These are phyloP conservation scores for Coniophora puteana DNA, from an alignment of 1,284 basidiomycete genomes.

Conservation along the genomic window DNA sequence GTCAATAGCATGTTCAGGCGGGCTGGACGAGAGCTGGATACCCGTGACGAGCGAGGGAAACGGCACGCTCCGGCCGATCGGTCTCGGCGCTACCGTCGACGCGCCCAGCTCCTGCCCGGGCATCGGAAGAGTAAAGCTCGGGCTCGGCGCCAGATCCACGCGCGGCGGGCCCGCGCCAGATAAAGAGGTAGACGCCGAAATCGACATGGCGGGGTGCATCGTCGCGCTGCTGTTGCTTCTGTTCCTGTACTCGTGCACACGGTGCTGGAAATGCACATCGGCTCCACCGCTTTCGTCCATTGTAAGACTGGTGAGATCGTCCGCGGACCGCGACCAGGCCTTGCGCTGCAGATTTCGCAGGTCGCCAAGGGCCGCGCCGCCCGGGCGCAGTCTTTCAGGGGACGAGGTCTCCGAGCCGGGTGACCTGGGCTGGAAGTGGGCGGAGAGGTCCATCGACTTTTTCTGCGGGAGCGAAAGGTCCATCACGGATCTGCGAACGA, in stretches of 20 bases:
- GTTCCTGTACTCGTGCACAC: slow-evolving; percentile 58
- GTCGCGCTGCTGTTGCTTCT: slow-evolving; percentile 38
- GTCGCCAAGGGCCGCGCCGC: slow-evolving; percentile 51
- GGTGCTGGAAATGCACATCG: slow-evolving; percentile 53
- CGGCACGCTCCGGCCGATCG: too few species aligned
- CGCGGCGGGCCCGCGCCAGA: too few species aligned
- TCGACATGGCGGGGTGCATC: slow-evolving; percentile 18
- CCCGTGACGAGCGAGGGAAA: slow-evolving; percentile 37
- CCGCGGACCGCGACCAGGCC: slow-evolving; percentile 74
- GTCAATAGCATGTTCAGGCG: slow-evolving; percentile 17
- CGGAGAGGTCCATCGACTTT: slow-evolving; percentile 47
- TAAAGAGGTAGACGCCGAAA: too few species aligned
- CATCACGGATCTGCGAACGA: slow-evolving; percentile 53
- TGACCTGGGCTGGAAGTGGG: slow-evolving; percentile 31
- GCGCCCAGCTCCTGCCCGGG: too few species aligned
- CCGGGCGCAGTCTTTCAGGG: too few species aligned
- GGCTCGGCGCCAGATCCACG: too few species aligned
- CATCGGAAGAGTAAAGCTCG: too few species aligned
- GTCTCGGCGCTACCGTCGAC: too few species aligned
- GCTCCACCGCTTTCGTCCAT: slow-evolving; percentile 40
- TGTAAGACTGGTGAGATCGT: slow-evolving; percentile 63
- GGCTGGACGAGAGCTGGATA: slow-evolving; percentile 18
- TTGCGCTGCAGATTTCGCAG: slow-evolving; percentile 63
- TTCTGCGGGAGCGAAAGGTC: slow-evolving; percentile 55
- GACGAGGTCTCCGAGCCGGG: slow-evolving; percentile 37